Evolutionary conservation across 208 protist species (phyloP).

Genomic region (Leishmania arabica): DNA sequence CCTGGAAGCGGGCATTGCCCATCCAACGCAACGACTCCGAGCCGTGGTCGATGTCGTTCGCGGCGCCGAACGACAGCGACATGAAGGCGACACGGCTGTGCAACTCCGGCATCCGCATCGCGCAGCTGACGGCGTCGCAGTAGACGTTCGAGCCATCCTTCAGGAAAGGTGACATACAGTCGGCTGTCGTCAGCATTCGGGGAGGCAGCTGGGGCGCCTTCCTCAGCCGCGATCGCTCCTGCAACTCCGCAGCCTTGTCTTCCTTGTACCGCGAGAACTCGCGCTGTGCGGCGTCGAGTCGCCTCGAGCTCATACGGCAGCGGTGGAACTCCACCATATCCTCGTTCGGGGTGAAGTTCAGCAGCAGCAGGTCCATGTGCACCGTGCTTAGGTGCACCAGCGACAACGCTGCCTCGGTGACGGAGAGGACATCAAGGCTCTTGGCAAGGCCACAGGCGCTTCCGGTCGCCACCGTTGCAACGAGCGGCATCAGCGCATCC

Average conservation of each 20-base stretch:
- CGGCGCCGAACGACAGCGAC: conserved; percentile 81
- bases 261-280: conserved; percentile 34
- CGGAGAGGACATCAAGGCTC: conserved; percentile 56
- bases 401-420: conserved; percentile 51
- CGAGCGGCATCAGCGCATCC: conserved; percentile 54
- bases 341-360: conserved; percentile 53
- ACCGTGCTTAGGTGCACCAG: conserved; percentile 72
- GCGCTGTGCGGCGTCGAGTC: conserved; percentile 18
- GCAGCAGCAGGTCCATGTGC: conserved; percentile 62
- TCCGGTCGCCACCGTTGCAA: conserved; percentile 78
- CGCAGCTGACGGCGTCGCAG: conserved; percentile 37
- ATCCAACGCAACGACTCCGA: conserved; percentile 87
- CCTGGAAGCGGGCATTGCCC: conserved; percentile 80
- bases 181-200: conserved; percentile 3
- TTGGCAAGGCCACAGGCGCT: conserved; percentile 88
- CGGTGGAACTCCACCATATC: conserved; percentile 39
- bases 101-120: conserved; percentile 47
- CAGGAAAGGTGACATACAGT: conserved; percentile 43
- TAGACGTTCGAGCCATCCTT: conserved; percentile 51
- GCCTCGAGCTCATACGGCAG: conserved; percentile 12
- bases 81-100: conserved; percentile 78
- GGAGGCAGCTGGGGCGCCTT: conserved; percentile 1
- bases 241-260: conserved; percentile 27
- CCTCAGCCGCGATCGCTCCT: conserved; percentile 13
- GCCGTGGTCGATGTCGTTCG: conserved; percentile 86